Evolutionary conservation across 2,329 filamentous ascomycete genomes (phyloP), one percentile per base, ranked within the genome.

Genomic region (Lojkania enalia): DNA sequence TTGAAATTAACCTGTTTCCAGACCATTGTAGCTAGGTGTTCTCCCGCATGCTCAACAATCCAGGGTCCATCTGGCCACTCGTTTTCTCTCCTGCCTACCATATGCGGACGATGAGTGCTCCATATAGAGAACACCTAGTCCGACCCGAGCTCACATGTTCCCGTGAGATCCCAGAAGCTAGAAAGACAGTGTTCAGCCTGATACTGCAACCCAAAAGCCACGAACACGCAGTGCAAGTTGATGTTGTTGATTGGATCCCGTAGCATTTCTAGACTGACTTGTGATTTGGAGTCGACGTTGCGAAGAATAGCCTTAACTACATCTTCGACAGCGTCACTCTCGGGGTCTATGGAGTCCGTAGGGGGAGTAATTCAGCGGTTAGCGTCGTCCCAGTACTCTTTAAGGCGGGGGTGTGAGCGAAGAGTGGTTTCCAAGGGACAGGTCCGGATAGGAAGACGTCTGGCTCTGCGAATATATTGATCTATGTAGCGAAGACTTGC

Each of bases 11-110:
- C 32, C 11, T 48, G 38, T 32, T 48, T 45, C 45, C 49, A 52
- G 14, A 40, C 39, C 49, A 52, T 48, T 39, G 46, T 44, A 18
- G 45, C 38, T 2, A 52, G 20, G 19, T 52, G 48, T 36, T 52
- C 42, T 9, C 29, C 25, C 5, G 42, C 42, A 19, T 36, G 35
- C 5, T 45, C 42, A 11, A 42, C 33, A 19, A 21, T 25, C 14
- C 44, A 51, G 11, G 30, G 30, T 16, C 30, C 30, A 27, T 39
- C 21, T 15, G 36, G 20, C 12, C 19, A 14, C 20, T 9, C 6
- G 13, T n/a, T 27, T n/a, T 12, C n/a, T n/a, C n/a, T n/a, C n/a
- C n/a, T 29, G 36, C 27, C 2, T 25, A 39, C 12, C n/a, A n/a
- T n/a, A 25, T 14, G 12, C 9, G 12, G 16, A 3, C 39, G 16